Conservation (phyloP, 805 yeast species). For the Danielozyma ontarioensis region DNA sequence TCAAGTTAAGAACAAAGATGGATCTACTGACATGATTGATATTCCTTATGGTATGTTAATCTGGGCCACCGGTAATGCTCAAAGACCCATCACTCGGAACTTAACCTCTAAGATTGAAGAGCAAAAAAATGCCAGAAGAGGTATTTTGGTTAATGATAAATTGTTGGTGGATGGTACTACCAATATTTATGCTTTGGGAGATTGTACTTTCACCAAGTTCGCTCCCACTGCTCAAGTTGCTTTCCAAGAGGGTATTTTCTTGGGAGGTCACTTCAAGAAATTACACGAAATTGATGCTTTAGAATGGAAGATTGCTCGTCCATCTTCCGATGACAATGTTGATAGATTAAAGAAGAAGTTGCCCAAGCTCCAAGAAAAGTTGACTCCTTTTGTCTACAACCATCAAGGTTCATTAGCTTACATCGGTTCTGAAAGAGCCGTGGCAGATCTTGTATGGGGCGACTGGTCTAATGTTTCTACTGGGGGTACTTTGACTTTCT, state of each 20-base stretch:
- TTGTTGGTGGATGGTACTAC: conserved; percentile 77
- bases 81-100: conserved; percentile 66
- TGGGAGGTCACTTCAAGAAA: conserved; percentile 67
- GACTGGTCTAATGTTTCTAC: conserved; percentile 74
- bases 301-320: conserved; percentile 38
- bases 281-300: conserved; percentile 57
- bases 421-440: conserved; percentile 89
- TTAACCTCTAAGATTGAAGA: conserved; percentile 66
- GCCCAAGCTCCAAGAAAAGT: conserved; percentile 33
- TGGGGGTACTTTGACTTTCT: conserved; percentile 82
- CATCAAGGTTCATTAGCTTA: conserved; percentile 94
- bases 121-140: conserved; percentile 84
- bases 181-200: conserved; percentile 88
- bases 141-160: conserved; percentile 79
- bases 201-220: conserved; percentile 85
- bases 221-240: conserved; percentile 99
- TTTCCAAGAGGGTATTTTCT: conserved; percentile 83
- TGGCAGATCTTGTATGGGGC: conserved; percentile 82
- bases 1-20: conserved; percentile 57
- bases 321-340: conserved; percentile 37
- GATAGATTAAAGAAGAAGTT: conserved; percentile 45
- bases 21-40: conserved; percentile 51
- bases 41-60: conserved; percentile 90
- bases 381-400: conserved; percentile 67
- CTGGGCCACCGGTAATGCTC: conserved; percentile 98